phyloP scores from a whole-genome alignment of 1,284 basidiomycete genomes.

The Wallemia mellicola region DNA sequence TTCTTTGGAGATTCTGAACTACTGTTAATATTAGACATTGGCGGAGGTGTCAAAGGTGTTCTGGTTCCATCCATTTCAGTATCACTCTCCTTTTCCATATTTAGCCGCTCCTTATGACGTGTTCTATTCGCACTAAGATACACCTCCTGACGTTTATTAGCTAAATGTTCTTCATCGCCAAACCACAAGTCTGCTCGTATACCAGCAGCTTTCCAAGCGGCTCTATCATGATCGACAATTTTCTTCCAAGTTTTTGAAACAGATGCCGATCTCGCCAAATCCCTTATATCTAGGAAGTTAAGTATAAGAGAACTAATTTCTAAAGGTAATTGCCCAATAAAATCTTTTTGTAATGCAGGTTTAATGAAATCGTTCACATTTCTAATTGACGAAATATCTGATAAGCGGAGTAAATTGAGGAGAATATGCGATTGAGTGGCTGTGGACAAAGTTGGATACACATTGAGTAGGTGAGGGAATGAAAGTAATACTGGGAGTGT shows the following conservation, averaged over 20 bases:
- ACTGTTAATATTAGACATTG: background rate
- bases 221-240: conserved; percentile 51
- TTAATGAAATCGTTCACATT: conserved; percentile 51
- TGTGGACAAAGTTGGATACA: conserved; percentile 38
- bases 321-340: conserved; percentile 50
- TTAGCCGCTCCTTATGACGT: conserved; percentile 9
- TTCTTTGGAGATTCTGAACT: conserved; percentile 3
- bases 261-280: conserved; percentile 43
- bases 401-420: conserved; percentile 49
- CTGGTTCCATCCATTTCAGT: no score
- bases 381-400: conserved; percentile 48
- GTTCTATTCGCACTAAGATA: background rate
- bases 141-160: background rate
- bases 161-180: conserved; percentile 38
- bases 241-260: conserved; percentile 52
- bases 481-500: conserved; percentile 39
- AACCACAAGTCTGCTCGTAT: conserved; percentile 53
- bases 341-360: conserved; percentile 57
- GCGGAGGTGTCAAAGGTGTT: conserved; percentile 3
- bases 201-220: conserved; percentile 52
- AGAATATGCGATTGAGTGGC: conserved; percentile 54
- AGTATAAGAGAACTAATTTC: conserved; percentile 55
- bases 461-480: conserved; percentile 38
- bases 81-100: no score
- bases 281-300: conserved; percentile 39